These are phyloP conservation scores for Hypericum perforatum DNA, from an alignment of 345 rosid genomes.

Conservation along the genomic window DNA sequence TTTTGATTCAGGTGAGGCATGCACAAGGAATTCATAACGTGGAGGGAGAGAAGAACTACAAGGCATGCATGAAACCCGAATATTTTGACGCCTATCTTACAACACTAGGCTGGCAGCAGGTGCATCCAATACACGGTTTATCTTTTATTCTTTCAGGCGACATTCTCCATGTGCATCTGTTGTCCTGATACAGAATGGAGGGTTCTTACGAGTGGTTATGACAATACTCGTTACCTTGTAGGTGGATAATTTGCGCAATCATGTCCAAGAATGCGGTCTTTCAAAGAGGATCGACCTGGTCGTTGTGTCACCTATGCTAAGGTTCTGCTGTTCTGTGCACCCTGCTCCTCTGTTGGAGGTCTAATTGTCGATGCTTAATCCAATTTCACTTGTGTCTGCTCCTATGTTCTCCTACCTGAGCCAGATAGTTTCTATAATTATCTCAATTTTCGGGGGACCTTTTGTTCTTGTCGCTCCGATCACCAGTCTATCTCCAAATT, in stretches of 20 bases:
- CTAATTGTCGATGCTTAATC: background rate
- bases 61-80: slow-evolving; percentile 34
- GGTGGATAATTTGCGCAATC: slow-evolving; percentile 31
- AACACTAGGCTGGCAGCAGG: slow-evolving; percentile 49
- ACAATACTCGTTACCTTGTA: slow-evolving; percentile 4
- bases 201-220: too few relatives aligned
- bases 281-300: slow-evolving; percentile 36
- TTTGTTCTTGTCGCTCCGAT: too few relatives aligned
- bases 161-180: too few relatives aligned
- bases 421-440: too few relatives aligned
- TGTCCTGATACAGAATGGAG: too few relatives aligned
- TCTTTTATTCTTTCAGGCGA: background rate
- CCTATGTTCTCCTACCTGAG: too few relatives aligned
- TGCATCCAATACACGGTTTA: slow-evolving; percentile 3
- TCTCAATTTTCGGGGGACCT: too few relatives aligned
- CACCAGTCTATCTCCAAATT: too few relatives aligned
- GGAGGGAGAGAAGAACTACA: slow-evolving; percentile 36
- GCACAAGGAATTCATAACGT: slow-evolving; percentile 62
- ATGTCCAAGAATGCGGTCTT: slow-evolving; percentile 27
- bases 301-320: slow-evolving; percentile 45
- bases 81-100: slow-evolving; percentile 58
- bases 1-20: slow-evolving; percentile 46
- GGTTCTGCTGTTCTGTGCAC: slow-evolving; percentile 18
- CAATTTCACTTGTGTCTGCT: too few relatives aligned
- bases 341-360: background rate